A percentile compares a stretch with the other conserved stretches of the same genome.
Evolutionary conservation across 164 flowering plant species (phyloP).

Genomic region (Houttuynia cordata): DNA sequence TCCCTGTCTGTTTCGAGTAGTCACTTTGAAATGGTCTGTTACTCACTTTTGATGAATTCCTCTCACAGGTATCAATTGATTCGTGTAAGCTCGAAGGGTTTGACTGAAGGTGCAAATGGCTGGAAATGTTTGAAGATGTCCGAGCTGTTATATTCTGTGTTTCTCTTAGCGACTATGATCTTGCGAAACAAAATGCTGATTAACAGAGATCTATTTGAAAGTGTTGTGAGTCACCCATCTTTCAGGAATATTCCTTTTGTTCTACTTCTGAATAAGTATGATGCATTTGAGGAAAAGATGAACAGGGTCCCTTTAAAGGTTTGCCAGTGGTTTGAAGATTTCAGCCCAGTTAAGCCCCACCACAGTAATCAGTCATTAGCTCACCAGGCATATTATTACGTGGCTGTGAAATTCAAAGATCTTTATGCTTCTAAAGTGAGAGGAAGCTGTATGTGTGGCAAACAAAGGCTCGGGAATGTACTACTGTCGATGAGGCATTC

Average conservation of each 20-base stretch:
- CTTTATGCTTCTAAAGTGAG: conserved; percentile 27
- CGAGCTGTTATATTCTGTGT: too few relatives aligned
- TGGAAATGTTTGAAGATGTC: too few relatives aligned
- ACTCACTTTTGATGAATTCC: too few relatives aligned
- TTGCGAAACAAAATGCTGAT: too few relatives aligned
- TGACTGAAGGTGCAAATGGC: too few relatives aligned
- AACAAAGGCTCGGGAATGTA: conserved; percentile 26
- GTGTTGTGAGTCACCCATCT: conserved; percentile 31
- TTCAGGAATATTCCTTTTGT: conserved; percentile 34
- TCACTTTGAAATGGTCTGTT: too few relatives aligned
- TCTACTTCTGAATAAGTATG: conserved; percentile 42
- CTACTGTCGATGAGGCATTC: conserved; percentile 36
- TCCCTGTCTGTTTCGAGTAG: too few relatives aligned
- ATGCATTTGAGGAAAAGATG: too few relatives aligned
- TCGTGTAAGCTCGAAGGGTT: too few relatives aligned
- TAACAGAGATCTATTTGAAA: too few relatives aligned
- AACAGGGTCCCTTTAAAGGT: conserved; percentile 20
- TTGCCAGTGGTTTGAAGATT: conserved; percentile 50
- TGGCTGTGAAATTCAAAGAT: conserved; percentile 49
- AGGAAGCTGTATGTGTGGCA: conserved; percentile 42
- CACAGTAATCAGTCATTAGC: conserved; percentile 29
- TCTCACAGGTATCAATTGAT: too few relatives aligned
- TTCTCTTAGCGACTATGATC: too few relatives aligned
- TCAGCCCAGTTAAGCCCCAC: conserved; percentile 32
- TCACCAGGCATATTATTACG: conserved; percentile 36